These are phyloP conservation scores for Aspergillus kassunensis DNA, from an alignment of 495 filamentous ascomycete genomes.

Conservation along the genomic window DNA sequence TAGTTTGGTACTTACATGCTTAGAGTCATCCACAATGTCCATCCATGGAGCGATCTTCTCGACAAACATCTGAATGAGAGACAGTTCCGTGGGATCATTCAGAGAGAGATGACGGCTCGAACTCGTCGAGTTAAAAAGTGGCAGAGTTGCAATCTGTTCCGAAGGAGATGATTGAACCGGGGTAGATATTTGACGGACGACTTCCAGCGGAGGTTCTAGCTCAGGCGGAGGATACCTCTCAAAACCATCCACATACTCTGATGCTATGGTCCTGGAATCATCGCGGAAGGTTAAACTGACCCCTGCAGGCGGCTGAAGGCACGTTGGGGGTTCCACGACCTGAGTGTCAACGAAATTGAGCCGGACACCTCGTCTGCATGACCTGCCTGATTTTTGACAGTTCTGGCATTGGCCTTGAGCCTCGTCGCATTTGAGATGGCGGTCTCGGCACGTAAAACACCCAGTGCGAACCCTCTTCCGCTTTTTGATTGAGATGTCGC, in stretches of 20 bases:
- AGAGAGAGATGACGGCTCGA: constrained; percentile 51
- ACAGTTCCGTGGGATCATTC: constrained; percentile 67
- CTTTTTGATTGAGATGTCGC: constrained; percentile 40
- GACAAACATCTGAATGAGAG: constrained; percentile 86
- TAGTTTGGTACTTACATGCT: constrained; percentile 57
- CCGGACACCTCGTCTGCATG: constrained; percentile 81
- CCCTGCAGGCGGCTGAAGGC: constrained; percentile 56
- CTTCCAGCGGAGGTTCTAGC: constrained; percentile 30
- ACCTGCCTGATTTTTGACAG: constrained; percentile 79
- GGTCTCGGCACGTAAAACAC: constrained; percentile 72
- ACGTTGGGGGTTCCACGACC: constrained; percentile 62
- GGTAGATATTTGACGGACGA: constrained; percentile 14
- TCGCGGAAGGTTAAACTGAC: constrained; percentile 79
- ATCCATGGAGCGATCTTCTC: constrained; percentile 92
- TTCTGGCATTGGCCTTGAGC: constrained; percentile 74
- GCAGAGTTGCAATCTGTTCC: constrained; percentile 10
- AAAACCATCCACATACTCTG: constrained; percentile 82
- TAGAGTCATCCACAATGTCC: constrained; percentile 82
- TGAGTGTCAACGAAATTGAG: constrained; percentile 92
- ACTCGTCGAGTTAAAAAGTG: constrained; percentile 26
- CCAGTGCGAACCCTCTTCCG: constrained; percentile 70
- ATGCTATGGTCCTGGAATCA: constrained; percentile 86
- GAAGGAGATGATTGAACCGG: constrained; percentile 26
- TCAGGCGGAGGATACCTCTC: constrained; percentile 63
- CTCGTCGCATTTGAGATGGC: constrained; percentile 83